phyloP scores from a whole-genome alignment of 768 basidiomycete species.

The Coprinopsis cinerea region DNA sequence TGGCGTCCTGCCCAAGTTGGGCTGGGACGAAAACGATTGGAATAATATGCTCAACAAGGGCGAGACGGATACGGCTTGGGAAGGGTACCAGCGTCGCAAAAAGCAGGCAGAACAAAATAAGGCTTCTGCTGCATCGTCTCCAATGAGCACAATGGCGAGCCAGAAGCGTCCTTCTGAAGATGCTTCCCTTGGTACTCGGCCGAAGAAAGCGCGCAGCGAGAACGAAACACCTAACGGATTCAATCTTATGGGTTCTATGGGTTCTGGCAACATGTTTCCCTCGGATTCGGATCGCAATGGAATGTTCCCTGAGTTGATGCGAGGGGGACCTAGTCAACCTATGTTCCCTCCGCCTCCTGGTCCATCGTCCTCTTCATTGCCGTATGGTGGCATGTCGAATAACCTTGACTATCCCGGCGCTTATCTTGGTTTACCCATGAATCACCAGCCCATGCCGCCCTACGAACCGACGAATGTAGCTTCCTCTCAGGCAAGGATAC shows the following conservation, averaged over 20 bases:
- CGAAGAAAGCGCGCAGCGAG: constrained; percentile 49
- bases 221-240: constrained; percentile 43
- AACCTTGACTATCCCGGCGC: constrained; percentile 37
- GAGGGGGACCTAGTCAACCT: constrained; percentile 46
- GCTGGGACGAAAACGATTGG: constrained; percentile 75
- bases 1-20: constrained; percentile 69
- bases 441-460: constrained; percentile 30
- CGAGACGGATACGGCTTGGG: constrained; percentile 92
- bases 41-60: constrained; percentile 76
- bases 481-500: neutral
- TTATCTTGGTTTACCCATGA: constrained; percentile 57
- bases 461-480: constrained; percentile 1
- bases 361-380: constrained; percentile 32
- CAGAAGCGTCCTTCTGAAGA: constrained; percentile 56
- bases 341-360: constrained; percentile 52
- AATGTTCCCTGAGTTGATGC: constrained; percentile 60
- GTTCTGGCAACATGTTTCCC: constrained; percentile 42
- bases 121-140: constrained; percentile 9
- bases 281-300: constrained; percentile 37
- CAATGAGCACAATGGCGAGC: constrained; percentile 15
- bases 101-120: constrained; percentile 25
- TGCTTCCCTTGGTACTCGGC: constrained; percentile 28
- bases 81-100: constrained; percentile 77
- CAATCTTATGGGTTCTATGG: constrained; percentile 53
- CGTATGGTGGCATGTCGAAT: constrained; percentile 33